A percentile compares a stretch with the other conserved stretches of the same genome.
Evolutionary conservation across 2,329 filamentous ascomycete genomes (phyloP).

Genomic region (Lasiodiplodia citricola): DNA sequence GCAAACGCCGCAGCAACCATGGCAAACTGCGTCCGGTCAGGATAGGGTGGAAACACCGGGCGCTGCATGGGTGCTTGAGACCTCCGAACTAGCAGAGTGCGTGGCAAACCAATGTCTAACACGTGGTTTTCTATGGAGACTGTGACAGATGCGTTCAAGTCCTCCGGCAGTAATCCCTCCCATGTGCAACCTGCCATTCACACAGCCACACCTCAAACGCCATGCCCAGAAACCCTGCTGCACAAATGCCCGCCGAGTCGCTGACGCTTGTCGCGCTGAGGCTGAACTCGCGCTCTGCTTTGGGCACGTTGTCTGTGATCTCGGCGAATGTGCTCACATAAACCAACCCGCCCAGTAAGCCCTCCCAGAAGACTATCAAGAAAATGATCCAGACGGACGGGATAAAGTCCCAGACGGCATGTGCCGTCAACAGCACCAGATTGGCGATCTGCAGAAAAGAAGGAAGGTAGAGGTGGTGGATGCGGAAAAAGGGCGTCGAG

Average conservation of each 20-base stretch:
- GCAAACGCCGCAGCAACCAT: background rate
- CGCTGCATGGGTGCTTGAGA: background rate
- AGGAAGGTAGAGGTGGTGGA: conserved; percentile 81
- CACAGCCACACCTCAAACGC: conserved; percentile 81
- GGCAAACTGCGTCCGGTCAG: background rate
- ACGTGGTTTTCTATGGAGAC: background rate
- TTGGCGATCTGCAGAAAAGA: conserved; percentile 84
- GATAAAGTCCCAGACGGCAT: conserved; percentile 80
- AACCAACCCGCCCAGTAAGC: conserved; percentile 84
- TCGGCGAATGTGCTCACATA: conserved; percentile 97
- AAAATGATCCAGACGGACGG: conserved; percentile 89
- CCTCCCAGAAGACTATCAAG: conserved; percentile 89
- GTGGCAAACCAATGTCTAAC: background rate
- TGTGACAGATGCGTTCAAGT: background rate
- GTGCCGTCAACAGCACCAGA: conserved; percentile 72
- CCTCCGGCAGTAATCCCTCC: conserved; percentile 63
- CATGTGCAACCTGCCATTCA: conserved; percentile 80
- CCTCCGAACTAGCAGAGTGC: background rate
- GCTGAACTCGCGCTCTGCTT: conserved; percentile 86
- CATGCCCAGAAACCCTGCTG: conserved; percentile 85
- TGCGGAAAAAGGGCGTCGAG: conserved; percentile 83
- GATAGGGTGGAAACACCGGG: background rate
- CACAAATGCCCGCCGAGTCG: conserved; percentile 87
- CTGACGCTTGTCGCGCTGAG: conserved; percentile 89
- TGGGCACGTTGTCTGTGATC: conserved; percentile 81